Evolutionary conservation across 306 rosid species (phyloP).

Genomic region (Benincasa hispida): DNA sequence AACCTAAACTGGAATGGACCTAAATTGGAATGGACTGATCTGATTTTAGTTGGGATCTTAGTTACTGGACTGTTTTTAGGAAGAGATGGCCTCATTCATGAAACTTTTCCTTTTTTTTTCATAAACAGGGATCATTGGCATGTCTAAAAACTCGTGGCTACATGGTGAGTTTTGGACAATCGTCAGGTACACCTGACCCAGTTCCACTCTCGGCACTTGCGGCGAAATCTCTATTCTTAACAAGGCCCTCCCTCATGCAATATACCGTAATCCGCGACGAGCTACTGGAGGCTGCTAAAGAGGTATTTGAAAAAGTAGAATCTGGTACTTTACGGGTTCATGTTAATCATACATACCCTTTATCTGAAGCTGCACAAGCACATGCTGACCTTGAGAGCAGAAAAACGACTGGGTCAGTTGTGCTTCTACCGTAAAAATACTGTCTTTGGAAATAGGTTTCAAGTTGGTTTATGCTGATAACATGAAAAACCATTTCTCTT

Average conservation of each 20-base stretch:
- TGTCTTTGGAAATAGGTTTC: not conserved
- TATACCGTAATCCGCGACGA: slow-evolving; percentile 49
- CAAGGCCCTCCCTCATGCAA: slow-evolving; percentile 60
- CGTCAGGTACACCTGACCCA: slow-evolving; percentile 83
- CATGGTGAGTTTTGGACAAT: slow-evolving; percentile 84
- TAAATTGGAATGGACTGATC: not conserved
- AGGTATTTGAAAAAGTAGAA: slow-evolving; percentile 47
- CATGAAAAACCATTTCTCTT: not conserved
- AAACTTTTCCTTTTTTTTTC: not conserved
- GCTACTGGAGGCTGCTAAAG: slow-evolving; percentile 56
- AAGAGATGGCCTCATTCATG: not conserved
- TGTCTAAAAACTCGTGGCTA: slow-evolving; percentile 60
- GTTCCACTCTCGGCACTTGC: slow-evolving; percentile 62
- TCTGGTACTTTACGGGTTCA: slow-evolving; percentile 53
- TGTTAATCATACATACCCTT: slow-evolving; percentile 69
- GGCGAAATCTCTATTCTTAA: slow-evolving; percentile 61
- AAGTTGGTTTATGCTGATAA: not conserved
- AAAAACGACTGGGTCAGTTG: slow-evolving; percentile 71
- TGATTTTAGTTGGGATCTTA: not conserved
- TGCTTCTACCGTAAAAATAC: slow-evolving; percentile 51
- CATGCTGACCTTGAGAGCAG: slow-evolving; percentile 68
- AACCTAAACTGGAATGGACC: too few relatives aligned
- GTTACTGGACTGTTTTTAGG: not conserved
- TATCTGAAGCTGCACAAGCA: slow-evolving; percentile 68
- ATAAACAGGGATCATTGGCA: slow-evolving; percentile 61